These are phyloP conservation scores for Sapria himalayana DNA, from an alignment of 345 rosid genomes.

Conservation along the genomic window DNA sequence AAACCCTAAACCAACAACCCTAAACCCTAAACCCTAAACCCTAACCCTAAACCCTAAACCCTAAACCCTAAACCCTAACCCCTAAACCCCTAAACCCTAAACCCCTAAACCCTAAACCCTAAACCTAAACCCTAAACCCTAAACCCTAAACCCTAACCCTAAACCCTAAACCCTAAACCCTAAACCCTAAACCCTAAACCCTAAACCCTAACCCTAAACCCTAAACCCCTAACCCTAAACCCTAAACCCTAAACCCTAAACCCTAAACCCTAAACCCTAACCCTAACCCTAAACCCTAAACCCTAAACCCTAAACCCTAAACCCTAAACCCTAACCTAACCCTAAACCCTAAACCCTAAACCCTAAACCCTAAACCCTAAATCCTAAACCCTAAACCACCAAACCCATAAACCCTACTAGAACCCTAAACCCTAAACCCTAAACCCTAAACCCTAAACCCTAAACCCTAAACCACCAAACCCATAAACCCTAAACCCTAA, in stretches of 20 bases:
- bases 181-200: slow-evolving; percentile 6
- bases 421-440: slow-evolving; percentile 14
- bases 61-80: slow-evolving; percentile 1
- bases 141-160: slow-evolving; percentile 7
- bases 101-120: slow-evolving; percentile 4
- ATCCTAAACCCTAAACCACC: slow-evolving; percentile 6
- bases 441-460: slow-evolving; percentile 12
- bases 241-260: slow-evolving; percentile 18
- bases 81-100: slow-evolving; percentile 3
- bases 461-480: slow-evolving; percentile 12
- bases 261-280: slow-evolving; percentile 10
- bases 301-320: slow-evolving; percentile 12
- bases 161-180: slow-evolving; percentile 6
- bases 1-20: slow-evolving; percentile 4
- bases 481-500: slow-evolving; percentile 12
- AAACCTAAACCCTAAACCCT: slow-evolving; percentile 3
- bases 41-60: not conserved
- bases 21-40: slow-evolving; percentile 1
- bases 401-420: slow-evolving; percentile 10
- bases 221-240: slow-evolving; percentile 7
- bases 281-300: slow-evolving; percentile 12
- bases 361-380: slow-evolving; percentile 10
- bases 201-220: slow-evolving; percentile 6
- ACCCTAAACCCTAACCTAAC: slow-evolving; percentile 12
- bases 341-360: slow-evolving; percentile 13